Evolutionary conservation across 495 filamentous ascomycete species (phyloP).

Genomic region (Annulohypoxylon maeteangense): DNA sequence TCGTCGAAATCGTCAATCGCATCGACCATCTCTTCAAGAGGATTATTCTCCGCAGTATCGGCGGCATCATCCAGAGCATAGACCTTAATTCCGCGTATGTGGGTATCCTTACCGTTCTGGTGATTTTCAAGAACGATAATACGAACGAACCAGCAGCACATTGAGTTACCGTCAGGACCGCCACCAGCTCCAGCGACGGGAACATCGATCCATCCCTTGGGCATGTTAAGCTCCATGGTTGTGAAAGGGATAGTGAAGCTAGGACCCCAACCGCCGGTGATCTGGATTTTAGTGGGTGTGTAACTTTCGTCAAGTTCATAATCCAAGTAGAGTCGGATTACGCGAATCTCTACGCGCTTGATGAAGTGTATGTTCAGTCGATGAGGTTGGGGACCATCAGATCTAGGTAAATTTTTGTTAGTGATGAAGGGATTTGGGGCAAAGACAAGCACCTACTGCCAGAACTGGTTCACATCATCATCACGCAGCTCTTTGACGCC

Average conservation of each 20-base stretch:
- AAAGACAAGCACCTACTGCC: conserved; percentile 70
- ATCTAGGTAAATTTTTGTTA: conserved; percentile 57
- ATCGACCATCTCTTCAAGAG: conserved; percentile 46
- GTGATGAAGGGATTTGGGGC: not conserved
- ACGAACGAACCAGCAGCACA: conserved; percentile 87
- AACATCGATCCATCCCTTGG: conserved; percentile 90
- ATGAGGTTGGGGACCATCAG: conserved; percentile 95
- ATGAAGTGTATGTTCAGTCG: conserved; percentile 95
- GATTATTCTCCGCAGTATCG: conserved; percentile 44
- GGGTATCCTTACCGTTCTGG: conserved; percentile 98
- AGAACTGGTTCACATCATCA: conserved; percentile 82
- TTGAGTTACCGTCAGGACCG: conserved; percentile 71
- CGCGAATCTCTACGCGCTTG: conserved; percentile 85
- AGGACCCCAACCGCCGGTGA: conserved; percentile 84
- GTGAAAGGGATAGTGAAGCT: conserved; percentile 88
- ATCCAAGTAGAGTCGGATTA: conserved; percentile 87
- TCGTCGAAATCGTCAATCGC: conserved; percentile 41
- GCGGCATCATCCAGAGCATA: conserved; percentile 75
- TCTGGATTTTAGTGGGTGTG: conserved; percentile 91
- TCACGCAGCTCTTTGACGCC: conserved; percentile 85
- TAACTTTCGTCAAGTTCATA: conserved; percentile 94
- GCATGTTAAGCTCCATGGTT: conserved; percentile 78
- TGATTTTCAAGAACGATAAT: conserved; percentile 93
- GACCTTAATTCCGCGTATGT: conserved; percentile 92
- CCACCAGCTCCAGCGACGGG: conserved; percentile 75